These are phyloP conservation scores for Phragmites australis DNA, from an alignment of 176 grass and related monocot genomes.

Conservation along the genomic window DNA sequence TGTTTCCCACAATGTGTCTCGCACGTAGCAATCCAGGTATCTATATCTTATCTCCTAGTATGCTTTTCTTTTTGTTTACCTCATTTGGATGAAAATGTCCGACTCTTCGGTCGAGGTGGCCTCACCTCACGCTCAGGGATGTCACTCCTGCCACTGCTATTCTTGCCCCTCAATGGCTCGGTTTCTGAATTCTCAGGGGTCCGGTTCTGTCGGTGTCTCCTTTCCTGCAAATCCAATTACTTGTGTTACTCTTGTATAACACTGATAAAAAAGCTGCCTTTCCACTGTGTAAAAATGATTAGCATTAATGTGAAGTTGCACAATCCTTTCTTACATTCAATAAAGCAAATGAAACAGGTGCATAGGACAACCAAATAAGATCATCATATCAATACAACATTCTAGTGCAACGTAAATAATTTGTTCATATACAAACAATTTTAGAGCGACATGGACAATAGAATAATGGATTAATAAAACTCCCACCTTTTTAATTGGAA, in stretches of 20 bases:
- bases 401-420: neutral
- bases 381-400: neutral
- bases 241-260: neutral
- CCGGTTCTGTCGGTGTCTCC: slow-evolving; percentile 64
- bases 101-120: slow-evolving; percentile 46
- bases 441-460: slow-evolving; percentile 9
- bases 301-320: neutral
- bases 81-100: slow-evolving; percentile 54
- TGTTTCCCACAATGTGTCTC: slow-evolving; percentile 10
- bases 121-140: slow-evolving; percentile 66
- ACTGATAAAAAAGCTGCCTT: neutral
- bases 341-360: neutral
- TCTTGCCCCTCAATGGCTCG: slow-evolving; percentile 71
- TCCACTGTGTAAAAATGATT: neutral
- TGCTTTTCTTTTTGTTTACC: slow-evolving; percentile 6
- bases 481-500: neutral
- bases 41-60: slow-evolving; percentile 41
- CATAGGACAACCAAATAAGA: neutral
- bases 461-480: neutral
- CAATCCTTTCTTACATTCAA: neutral
- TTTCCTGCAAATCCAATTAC: slow-evolving; percentile 63
- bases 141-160: slow-evolving; percentile 73
- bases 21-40: neutral
- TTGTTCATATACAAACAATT: neutral
- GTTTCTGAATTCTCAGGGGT: slow-evolving; percentile 52